These are phyloP conservation scores for Claviceps africana DNA, from an alignment of 2,329 filamentous ascomycete species.

Conservation along the genomic window DNA sequence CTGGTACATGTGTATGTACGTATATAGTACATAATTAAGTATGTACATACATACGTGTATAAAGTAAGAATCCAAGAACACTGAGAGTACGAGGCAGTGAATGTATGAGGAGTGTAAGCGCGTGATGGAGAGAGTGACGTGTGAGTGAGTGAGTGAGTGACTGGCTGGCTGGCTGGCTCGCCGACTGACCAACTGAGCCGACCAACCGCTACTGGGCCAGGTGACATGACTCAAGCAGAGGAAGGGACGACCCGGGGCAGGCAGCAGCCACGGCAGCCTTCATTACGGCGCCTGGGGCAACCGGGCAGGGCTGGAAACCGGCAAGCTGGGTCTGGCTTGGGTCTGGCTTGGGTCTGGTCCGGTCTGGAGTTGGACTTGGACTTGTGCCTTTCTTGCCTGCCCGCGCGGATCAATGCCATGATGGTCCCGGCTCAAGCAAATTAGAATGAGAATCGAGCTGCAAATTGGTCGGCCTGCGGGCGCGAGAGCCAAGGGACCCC, in stretches of 20 bases:
- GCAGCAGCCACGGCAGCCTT: neutral
- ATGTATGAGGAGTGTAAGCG: too few species aligned
- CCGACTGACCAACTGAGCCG: neutral
- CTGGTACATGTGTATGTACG: too few species aligned
- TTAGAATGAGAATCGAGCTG: neutral
- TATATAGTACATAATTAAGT: too few species aligned
- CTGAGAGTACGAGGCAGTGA: too few species aligned
- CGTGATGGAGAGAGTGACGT: neutral
- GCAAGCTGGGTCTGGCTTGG: neutral
- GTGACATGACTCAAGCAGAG: neutral
- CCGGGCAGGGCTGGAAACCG: neutral
- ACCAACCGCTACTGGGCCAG: neutral
- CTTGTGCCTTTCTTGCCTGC: too few species aligned
- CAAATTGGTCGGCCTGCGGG: too few species aligned
- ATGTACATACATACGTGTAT: too few species aligned
- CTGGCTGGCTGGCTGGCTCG: neutral
- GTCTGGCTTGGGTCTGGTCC: too few species aligned
- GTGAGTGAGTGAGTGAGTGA: too few species aligned
- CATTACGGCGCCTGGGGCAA: neutral
- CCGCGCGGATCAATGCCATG: neutral
- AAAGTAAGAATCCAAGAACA: too few species aligned
- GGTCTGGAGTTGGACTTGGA: too few species aligned
- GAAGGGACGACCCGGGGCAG: slow-evolving; percentile 1
- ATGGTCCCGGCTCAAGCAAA: neutral
- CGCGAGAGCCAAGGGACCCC: too few species aligned